These are phyloP conservation scores for Colletotrichum sp. DNA, from an alignment of 2,329 filamentous ascomycete species.

Conservation along the genomic window DNA sequence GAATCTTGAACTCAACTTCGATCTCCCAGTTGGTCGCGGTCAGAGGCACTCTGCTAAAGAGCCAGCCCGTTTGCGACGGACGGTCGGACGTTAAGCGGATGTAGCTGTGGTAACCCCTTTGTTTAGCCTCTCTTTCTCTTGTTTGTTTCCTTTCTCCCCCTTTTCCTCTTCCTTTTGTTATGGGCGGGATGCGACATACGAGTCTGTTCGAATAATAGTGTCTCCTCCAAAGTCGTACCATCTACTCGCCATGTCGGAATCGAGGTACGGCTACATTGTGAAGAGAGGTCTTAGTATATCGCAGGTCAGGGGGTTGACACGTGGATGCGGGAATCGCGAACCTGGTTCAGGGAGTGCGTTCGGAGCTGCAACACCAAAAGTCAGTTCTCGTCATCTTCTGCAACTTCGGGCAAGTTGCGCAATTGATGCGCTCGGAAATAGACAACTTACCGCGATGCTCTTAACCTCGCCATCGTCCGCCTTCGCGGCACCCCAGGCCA, in stretches of 20 bases:
- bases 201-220: conserved; percentile 78
- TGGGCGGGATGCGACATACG: conserved; percentile 50
- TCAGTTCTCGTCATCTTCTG: conserved; percentile 8
- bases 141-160: neutral
- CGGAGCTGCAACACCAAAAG: conserved; percentile 64
- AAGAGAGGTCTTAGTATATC: conserved; percentile 20
- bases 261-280: conserved; percentile 80
- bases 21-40: conserved; percentile 99
- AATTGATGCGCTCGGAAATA: neutral
- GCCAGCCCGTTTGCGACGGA: conserved; percentile 88
- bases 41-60: conserved; percentile 91
- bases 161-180: neutral
- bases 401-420: neutral
- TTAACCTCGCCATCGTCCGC: conserved; percentile 49
- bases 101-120: conserved; percentile 62
- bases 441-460: conserved; percentile 53
- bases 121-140: conserved; percentile 23
- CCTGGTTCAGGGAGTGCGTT: conserved; percentile 83
- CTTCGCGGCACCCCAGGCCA: conserved; percentile 56
- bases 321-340: conserved; percentile 35
- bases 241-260: conserved; percentile 96
- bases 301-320: neutral
- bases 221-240: conserved; percentile 99
- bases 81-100: conserved; percentile 91
- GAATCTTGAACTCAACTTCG: conserved; percentile 93